These are phyloP conservation scores for Sonneratia caseolaris DNA, from an alignment of 345 rosid species.

Conservation along the genomic window DNA sequence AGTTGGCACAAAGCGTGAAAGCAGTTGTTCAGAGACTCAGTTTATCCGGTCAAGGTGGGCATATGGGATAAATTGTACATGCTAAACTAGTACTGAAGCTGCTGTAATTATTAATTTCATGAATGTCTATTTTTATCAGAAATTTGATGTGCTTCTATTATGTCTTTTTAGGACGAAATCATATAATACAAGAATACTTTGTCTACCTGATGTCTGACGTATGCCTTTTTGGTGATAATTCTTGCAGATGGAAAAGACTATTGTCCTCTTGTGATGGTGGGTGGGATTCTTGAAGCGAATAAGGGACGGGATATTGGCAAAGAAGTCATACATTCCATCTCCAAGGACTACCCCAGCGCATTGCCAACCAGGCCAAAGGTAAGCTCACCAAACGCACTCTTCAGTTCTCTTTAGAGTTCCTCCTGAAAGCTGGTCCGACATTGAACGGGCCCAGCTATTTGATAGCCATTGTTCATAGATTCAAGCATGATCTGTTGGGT, in stretches of 20 bases:
- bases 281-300: slow-evolving; percentile 66
- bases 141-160: background rate
- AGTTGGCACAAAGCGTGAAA: slow-evolving; percentile 62
- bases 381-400: slow-evolving; percentile 5
- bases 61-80: background rate
- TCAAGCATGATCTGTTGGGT: no score
- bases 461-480: no score
- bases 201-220: background rate
- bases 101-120: background rate
- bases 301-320: slow-evolving; percentile 62
- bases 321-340: slow-evolving; percentile 47
- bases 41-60: slow-evolving; percentile 52
- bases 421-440: no score
- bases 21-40: slow-evolving; percentile 63
- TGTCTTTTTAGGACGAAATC: background rate
- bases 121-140: background rate
- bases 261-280: slow-evolving; percentile 71
- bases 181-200: background rate
- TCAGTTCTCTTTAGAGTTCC: background rate
- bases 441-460: no score
- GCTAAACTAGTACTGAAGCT: background rate
- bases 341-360: slow-evolving; percentile 21
- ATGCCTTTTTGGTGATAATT: background rate
- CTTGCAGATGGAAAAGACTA: slow-evolving; percentile 39
- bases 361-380: slow-evolving; percentile 47